These are phyloP conservation scores for Fusarium siculi DNA, from an alignment of 2,329 filamentous ascomycete genomes.

Conservation along the genomic window DNA sequence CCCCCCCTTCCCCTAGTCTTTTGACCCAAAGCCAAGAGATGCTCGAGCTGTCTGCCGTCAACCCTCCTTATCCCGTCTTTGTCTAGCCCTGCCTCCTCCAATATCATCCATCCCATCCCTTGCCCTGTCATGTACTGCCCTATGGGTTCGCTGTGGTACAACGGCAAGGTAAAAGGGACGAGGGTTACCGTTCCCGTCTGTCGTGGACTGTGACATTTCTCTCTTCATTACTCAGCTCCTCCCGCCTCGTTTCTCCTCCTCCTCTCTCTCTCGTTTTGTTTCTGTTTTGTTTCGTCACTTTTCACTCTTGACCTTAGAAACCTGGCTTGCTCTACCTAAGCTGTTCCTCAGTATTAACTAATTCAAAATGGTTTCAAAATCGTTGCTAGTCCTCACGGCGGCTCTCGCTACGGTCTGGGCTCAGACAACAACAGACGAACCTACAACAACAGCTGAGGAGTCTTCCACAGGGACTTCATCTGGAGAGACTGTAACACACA, in stretches of 20 bases:
- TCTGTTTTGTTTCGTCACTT: slow-evolving; percentile 12
- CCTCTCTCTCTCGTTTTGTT: slow-evolving; percentile 1
- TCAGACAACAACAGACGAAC: slow-evolving; percentile 17
- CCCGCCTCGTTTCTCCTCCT: slow-evolving; percentile 10
- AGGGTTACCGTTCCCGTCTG: slow-evolving; percentile 3
- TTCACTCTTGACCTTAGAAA: slow-evolving; percentile 2
- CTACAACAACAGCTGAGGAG: slow-evolving; percentile 29
- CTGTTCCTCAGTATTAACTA: slow-evolving; percentile 10
- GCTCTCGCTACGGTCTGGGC: slow-evolving; percentile 33
- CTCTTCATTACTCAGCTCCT: slow-evolving; percentile 37
- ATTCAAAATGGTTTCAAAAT: slow-evolving; percentile 35
- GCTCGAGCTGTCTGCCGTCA: slow-evolving; percentile 15
- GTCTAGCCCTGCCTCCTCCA: slow-evolving; percentile 7
- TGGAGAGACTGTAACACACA: slow-evolving; percentile 37
- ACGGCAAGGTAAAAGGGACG: slow-evolving; percentile 19
- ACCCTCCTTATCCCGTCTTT: slow-evolving; percentile 32
- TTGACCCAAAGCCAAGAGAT: neutral
- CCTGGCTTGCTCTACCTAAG: slow-evolving; percentile 19
- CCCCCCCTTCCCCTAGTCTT: neutral
- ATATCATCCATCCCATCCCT: neutral
- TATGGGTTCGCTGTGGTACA: slow-evolving; percentile 8
- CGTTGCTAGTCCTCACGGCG: slow-evolving; percentile 27
- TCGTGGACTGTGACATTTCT: neutral
- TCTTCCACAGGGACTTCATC: slow-evolving; percentile 30
- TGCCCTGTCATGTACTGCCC: neutral